Conservation (phyloP, 805 yeast genomes). For the Zygosaccharomyces bisporus region DNA sequence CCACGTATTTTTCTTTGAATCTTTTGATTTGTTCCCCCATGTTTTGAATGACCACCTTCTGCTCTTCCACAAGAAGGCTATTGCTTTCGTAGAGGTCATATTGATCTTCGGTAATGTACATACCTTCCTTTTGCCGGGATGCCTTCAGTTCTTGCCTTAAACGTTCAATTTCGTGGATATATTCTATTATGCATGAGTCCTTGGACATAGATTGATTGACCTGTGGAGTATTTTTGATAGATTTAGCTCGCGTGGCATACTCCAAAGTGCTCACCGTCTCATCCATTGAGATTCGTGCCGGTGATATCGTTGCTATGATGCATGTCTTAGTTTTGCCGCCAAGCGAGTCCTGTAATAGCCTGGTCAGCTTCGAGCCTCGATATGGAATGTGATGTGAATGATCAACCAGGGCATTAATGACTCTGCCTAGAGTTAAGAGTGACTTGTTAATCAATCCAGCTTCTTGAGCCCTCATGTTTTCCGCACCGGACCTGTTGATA, state of each 20-base stretch:
- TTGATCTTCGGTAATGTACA: constrained; percentile 52
- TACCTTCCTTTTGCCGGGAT: constrained; percentile 61
- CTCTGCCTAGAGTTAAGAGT: constrained; percentile 78
- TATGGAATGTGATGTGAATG: constrained; percentile 72
- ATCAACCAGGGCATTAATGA: constrained; percentile 69
- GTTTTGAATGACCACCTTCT: constrained; percentile 44
- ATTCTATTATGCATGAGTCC: constrained; percentile 50
- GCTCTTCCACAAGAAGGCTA: constrained; percentile 47
- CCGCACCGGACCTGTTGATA: constrained; percentile 78
- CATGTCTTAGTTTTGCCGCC: constrained; percentile 85
- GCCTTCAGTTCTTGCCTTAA: constrained; percentile 59
- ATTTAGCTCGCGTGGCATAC: constrained; percentile 79
- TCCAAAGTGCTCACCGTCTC: constrained; percentile 80
- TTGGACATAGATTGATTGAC: constrained; percentile 57
- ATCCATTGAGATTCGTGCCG: constrained; percentile 65
- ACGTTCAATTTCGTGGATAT: constrained; percentile 51
- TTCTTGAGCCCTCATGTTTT: constrained; percentile 78
- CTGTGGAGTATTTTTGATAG: constrained; percentile 66
- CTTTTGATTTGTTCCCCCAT: constrained; percentile 46
- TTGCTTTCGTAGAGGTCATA: constrained; percentile 43
- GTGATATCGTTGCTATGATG: constrained; percentile 77
- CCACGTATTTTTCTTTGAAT: constrained; percentile 41
- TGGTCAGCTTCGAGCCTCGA: constrained; percentile 76
- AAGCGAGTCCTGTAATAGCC: constrained; percentile 73
- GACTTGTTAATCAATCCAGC: constrained; percentile 90